Evolutionary conservation across 768 basidiomycete genomes (phyloP).

Genomic region (Psilocybe tampanensis): DNA sequence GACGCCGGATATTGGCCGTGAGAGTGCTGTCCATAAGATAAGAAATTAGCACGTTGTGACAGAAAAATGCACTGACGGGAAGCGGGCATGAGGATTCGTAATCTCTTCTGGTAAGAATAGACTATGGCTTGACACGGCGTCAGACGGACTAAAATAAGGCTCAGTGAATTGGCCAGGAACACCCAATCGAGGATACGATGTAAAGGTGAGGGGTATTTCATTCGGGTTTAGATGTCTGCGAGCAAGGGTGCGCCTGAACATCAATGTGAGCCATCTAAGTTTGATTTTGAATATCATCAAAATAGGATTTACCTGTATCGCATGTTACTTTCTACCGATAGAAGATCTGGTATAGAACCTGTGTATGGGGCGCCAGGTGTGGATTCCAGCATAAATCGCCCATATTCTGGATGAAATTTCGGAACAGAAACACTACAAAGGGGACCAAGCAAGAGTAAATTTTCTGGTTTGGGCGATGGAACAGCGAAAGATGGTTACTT

Average conservation of each 20-base stretch:
- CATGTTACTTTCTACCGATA: conserved; percentile 95
- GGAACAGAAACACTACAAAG: conserved; percentile 68
- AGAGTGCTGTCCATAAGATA: conserved; percentile 64
- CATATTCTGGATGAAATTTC: conserved; percentile 97
- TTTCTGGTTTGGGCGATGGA: too few species aligned
- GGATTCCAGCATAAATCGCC: conserved; percentile 97
- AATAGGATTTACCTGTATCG: conserved; percentile 67
- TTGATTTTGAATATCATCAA: background rate
- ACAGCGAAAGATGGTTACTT: too few species aligned
- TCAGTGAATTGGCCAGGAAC: conserved; percentile 91
- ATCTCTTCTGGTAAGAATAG: conserved; percentile 94
- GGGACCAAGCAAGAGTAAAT: too few species aligned
- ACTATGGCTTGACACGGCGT: conserved; percentile 87
- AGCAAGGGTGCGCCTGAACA: conserved; percentile 74
- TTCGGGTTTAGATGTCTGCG: conserved; percentile 80
- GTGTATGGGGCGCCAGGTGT: conserved; percentile 97
- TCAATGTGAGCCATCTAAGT: background rate
- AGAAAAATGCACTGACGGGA: conserved; percentile 73
- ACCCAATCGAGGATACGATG: conserved; percentile 93
- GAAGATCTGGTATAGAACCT: conserved; percentile 80
- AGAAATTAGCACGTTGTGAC: conserved; percentile 5
- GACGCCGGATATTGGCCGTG: conserved; percentile 92
- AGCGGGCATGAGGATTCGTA: conserved; percentile 96
- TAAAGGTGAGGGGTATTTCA: conserved; percentile 91
- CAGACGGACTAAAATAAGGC: conserved; percentile 75